Evolutionary conservation across 1,139 yeast species (phyloP).

Genomic region (Taiozyma sp.): DNA sequence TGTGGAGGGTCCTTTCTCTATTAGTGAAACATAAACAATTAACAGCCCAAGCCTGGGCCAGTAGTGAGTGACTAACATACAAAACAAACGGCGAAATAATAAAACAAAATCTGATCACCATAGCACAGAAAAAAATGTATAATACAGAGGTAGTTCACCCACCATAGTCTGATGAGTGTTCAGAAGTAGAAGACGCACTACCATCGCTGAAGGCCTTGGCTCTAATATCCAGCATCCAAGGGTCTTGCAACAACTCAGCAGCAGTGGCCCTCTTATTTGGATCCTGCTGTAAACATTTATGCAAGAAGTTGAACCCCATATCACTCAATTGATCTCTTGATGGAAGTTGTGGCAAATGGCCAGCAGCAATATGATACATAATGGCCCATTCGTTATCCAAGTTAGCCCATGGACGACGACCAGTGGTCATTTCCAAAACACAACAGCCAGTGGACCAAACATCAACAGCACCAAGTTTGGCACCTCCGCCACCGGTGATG

Average conservation of each 20-base stretch:
- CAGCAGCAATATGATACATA: constrained; percentile 97
- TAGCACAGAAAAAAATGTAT: background rate
- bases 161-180: constrained; percentile 21
- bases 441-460: constrained; percentile 86
- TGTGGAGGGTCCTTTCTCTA: background rate
- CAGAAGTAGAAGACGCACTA: constrained; percentile 21
- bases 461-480: constrained; percentile 65
- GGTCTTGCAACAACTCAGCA: constrained; percentile 78
- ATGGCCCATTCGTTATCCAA: constrained; percentile 97
- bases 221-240: constrained; percentile 80
- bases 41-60: background rate
- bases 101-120: background rate
- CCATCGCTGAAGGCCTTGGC: constrained; percentile 60
- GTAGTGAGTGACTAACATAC: background rate
- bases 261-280: constrained; percentile 81
- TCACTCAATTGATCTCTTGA: constrained; percentile 70
- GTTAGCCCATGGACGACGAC: constrained; percentile 84
- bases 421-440: constrained; percentile 79
- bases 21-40: background rate
- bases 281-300: constrained; percentile 77
- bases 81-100: background rate
- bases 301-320: constrained; percentile 66
- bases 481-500: constrained; percentile 80
- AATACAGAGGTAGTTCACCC: background rate
- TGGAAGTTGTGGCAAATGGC: constrained; percentile 87